Conservation (phyloP, 2,329 filamentous ascomycete genomes). For the Canariomyces notabilis region DNA sequence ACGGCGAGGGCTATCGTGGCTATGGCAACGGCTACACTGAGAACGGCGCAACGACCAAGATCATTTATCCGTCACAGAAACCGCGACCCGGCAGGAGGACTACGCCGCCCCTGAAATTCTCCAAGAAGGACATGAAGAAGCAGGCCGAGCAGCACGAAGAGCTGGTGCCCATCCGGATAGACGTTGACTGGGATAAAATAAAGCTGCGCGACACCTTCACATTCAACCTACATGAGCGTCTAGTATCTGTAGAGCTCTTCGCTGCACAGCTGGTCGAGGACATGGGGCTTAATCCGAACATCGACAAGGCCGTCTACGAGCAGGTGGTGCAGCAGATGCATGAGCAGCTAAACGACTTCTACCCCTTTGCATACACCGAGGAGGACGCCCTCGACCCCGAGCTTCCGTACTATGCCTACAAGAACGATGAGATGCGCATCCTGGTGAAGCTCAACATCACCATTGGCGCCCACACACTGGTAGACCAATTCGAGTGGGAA, state of each 20-base stretch:
- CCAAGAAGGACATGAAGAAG: slow-evolving; percentile 72
- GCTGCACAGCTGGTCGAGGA: slow-evolving; percentile 89
- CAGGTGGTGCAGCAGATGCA: slow-evolving; percentile 65
- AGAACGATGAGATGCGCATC: slow-evolving; percentile 98
- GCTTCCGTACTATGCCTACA: slow-evolving; percentile 87
- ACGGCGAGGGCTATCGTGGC: slow-evolving; percentile 74
- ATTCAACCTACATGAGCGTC: slow-evolving; percentile 93
- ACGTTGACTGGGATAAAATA: slow-evolving; percentile 93
- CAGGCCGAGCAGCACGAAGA: slow-evolving; percentile 92
- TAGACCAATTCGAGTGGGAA: slow-evolving; percentile 99
- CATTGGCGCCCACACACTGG: slow-evolving; percentile 86
- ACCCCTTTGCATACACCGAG: slow-evolving; percentile 83
- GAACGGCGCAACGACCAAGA: slow-evolving; percentile 56
- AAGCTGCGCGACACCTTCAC: slow-evolving; percentile 96
- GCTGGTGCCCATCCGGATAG: slow-evolving; percentile 81
- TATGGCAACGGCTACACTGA: slow-evolving; percentile 86
- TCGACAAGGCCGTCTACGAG: slow-evolving; percentile 58
- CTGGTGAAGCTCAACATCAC: slow-evolving; percentile 96
- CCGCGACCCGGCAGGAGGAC: slow-evolving; percentile 71
- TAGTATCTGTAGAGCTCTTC: slow-evolving; percentile 75
- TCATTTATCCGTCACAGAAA: slow-evolving; percentile 77
- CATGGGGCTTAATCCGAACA: slow-evolving; percentile 70
- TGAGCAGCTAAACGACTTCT: slow-evolving; percentile 89
- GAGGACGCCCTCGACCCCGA: slow-evolving; percentile 88
- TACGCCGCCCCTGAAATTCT: slow-evolving; percentile 66